These are phyloP conservation scores for Alternaria conjuncta DNA, from an alignment of 2,329 filamentous ascomycete species.

Conservation along the genomic window DNA sequence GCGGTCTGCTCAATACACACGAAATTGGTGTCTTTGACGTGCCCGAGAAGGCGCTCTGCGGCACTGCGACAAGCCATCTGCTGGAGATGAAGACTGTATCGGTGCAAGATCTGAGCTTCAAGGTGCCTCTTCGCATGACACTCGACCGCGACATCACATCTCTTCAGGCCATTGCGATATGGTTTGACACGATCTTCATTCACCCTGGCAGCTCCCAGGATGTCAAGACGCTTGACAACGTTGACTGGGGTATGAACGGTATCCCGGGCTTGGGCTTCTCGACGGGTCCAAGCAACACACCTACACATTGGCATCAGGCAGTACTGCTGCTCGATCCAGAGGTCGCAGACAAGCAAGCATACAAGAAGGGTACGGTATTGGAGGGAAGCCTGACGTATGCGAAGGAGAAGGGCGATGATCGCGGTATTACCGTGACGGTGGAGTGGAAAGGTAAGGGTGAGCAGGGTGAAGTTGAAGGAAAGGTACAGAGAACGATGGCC, in stretches of 20 bases:
- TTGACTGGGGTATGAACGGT: slow-evolving; percentile 65
- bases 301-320: slow-evolving; percentile 92
- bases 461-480: slow-evolving; percentile 39
- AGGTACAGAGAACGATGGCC: slow-evolving; percentile 41
- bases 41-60: slow-evolving; percentile 46
- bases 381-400: slow-evolving; percentile 73
- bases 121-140: slow-evolving; percentile 68
- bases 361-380: slow-evolving; percentile 67
- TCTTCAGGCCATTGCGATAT: slow-evolving; percentile 87
- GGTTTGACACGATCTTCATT: slow-evolving; percentile 94
- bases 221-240: slow-evolving; percentile 57
- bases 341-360: slow-evolving; percentile 50
- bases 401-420: slow-evolving; percentile 59
- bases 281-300: slow-evolving; percentile 76
- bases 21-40: slow-evolving; percentile 45
- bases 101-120: slow-evolving; percentile 77
- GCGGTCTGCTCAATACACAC: slow-evolving; percentile 74
- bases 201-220: slow-evolving; percentile 54
- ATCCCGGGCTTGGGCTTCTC: slow-evolving; percentile 78
- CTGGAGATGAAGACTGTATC: slow-evolving; percentile 78
- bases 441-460: slow-evolving; percentile 45
- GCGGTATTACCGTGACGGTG: slow-evolving; percentile 50
- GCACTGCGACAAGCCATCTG: slow-evolving; percentile 70
- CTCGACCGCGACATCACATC: slow-evolving; percentile 68
- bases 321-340: slow-evolving; percentile 72